A percentile compares a stretch with the other conserved stretches of the same genome.
Conservation (phyloP, 805 yeast genomes). For the Wickerhamomyces canadensis region DNA sequence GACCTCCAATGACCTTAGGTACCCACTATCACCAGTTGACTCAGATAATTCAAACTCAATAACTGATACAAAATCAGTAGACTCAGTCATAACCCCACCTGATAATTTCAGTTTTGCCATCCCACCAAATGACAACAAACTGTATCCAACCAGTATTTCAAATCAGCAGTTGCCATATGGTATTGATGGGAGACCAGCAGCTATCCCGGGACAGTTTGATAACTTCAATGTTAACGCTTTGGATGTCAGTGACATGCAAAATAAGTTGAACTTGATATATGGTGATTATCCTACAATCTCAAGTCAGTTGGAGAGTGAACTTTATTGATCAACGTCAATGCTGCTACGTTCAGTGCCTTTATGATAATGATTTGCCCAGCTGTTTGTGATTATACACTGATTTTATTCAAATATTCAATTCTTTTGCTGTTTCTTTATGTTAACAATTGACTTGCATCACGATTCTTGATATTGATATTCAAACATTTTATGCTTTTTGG, state of each 20-base stretch:
- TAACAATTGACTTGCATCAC: too few species aligned
- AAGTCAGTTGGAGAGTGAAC: not conserved
- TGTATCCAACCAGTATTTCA: not conserved
- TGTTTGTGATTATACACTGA: too few species aligned
- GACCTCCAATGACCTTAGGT: not conserved
- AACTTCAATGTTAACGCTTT: too few species aligned
- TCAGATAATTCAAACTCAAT: not conserved
- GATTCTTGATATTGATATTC: too few species aligned
- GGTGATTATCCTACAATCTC: not conserved
- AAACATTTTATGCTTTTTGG: too few species aligned
- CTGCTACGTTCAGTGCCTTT: too few species aligned
- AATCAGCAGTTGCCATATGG: too few species aligned
- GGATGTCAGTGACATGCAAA: not conserved
- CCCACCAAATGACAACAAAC: not conserved
- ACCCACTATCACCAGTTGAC: not conserved
- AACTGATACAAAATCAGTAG: not conserved
- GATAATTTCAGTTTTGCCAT: conserved; percentile 1
- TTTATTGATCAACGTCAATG: not conserved
- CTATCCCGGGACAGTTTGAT: too few species aligned
- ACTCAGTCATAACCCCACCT: not conserved
- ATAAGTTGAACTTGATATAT: not conserved
- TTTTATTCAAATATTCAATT: too few species aligned
- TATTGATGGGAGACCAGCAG: too few species aligned
- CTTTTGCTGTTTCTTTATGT: too few species aligned
- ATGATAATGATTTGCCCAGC: not conserved